Conservation (phyloP, 495 filamentous ascomycete genomes). For the Tuber umbilicatum region DNA sequence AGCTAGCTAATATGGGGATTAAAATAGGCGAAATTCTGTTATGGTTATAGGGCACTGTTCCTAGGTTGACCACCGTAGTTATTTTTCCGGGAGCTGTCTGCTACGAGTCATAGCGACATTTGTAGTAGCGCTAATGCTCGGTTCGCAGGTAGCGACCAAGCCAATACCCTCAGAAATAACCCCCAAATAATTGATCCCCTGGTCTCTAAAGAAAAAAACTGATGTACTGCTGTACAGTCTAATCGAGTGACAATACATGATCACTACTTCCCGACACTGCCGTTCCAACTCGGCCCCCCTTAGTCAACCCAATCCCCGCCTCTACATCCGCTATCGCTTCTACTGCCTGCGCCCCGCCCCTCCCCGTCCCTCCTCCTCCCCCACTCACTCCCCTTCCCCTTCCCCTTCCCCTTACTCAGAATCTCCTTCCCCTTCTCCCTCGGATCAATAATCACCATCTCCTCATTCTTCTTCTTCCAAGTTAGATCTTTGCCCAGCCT, state of each 20-base stretch:
- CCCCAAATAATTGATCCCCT: background rate
- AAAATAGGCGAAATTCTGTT: background rate
- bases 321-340: background rate
- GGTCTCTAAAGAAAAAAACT: background rate
- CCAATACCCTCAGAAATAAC: background rate
- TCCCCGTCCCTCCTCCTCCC: constrained; percentile 49
- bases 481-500: constrained; percentile 83
- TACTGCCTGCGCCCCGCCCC: constrained; percentile 43
- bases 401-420: constrained; percentile 52
- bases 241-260: constrained; percentile 6
- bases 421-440: constrained; percentile 73
- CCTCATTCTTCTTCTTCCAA: constrained; percentile 80
- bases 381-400: constrained; percentile 48
- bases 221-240: background rate
- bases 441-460: constrained; percentile 91
- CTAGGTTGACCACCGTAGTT: background rate
- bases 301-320: background rate
- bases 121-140: background rate
- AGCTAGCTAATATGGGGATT: background rate
- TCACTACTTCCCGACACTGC: background rate
- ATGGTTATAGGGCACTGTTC: background rate
- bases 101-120: background rate
- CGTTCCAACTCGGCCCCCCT: background rate
- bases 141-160: background rate
- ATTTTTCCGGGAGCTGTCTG: background rate